Conservation (phyloP, 352 stramenopile species). For the Phytophthora melonis region DNA sequence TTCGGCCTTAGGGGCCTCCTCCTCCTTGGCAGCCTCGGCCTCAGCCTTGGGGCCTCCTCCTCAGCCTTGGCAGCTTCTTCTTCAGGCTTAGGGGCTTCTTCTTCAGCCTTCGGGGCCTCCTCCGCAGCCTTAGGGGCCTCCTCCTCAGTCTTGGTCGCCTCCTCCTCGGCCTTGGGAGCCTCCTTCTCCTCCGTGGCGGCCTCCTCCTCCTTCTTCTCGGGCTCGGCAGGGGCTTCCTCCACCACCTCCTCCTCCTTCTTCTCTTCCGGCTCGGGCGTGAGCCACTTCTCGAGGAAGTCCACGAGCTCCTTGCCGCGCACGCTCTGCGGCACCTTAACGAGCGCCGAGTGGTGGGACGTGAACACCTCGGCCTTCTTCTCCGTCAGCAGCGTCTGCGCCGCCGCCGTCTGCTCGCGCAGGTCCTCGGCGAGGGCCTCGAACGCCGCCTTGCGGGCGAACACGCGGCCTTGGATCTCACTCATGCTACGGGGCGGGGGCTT, state of each 20-base stretch:
- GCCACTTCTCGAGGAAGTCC: slow-evolving; percentile 55
- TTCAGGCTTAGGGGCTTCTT: slow-evolving; percentile 12
- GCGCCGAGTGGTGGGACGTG: slow-evolving; percentile 46
- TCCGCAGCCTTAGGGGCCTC: slow-evolving; percentile 15
- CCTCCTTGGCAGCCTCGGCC: slow-evolving; percentile 26
- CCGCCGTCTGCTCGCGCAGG: slow-evolving; percentile 39
- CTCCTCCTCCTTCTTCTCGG: slow-evolving; percentile 33
- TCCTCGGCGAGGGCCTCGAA: slow-evolving; percentile 41
- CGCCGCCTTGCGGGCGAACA: slow-evolving; percentile 34
- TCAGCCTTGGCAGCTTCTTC: slow-evolving; percentile 27
- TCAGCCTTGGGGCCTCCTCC: slow-evolving; percentile 22
- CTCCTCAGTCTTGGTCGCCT: slow-evolving; percentile 29
- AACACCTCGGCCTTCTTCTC: slow-evolving; percentile 56
- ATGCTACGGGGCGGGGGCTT: slow-evolving; percentile 20
- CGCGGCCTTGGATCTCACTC: slow-evolving; percentile 45
- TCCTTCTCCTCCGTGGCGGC: slow-evolving; percentile 5
- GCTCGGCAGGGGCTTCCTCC: slow-evolving; percentile 1
- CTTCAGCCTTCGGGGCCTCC: slow-evolving; percentile 26
- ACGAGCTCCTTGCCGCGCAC: slow-evolving; percentile 56
- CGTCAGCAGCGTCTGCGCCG: slow-evolving; percentile 44
- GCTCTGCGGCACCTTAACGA: slow-evolving; percentile 54
- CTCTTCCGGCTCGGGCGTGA: slow-evolving; percentile 39
- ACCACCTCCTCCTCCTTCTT: slow-evolving; percentile 25
- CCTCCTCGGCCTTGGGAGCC: slow-evolving; percentile 13
- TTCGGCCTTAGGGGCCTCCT: slow-evolving; percentile 25